Base-by-base conservation (phyloP, 1,284 basidiomycete species). In the Pseudozyma thailandica region DNA sequence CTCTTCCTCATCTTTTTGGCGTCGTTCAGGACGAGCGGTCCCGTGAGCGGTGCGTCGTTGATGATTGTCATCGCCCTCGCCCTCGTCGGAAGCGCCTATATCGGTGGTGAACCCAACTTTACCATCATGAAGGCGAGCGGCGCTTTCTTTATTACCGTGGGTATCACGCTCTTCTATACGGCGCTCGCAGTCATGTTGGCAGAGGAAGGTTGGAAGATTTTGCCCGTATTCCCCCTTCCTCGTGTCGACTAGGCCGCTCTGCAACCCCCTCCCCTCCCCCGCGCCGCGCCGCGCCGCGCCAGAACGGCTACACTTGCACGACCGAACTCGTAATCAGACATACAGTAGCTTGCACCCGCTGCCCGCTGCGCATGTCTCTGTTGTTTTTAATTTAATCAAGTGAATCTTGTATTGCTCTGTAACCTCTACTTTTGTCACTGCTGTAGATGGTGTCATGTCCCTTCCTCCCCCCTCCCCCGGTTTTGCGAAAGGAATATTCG, bases 1-100 rank as follows among this genome's bases (percentile, higher is more conserved):
- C 50, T 76, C 30, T 74, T 76, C 48, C 74, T 72, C n/a, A 63
- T 76, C 55, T 74, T 76, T 33, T 25, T 72, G 35, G 74, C 63
- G 16, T 69, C 63, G 13, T 45, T 74, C 10, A 54, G 63, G 13
- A 76, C 74, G 10, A 46, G 49, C 8, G 49, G 49, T 4, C 74
- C 74, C 7, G 30, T 61, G 9, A 43, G 66, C 0, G 50, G 50
- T 18, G 54, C 64, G 3, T 54, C 69, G 2, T 45, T 76, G 10
- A 6, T 66, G 25, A 72, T 75, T 43, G 59, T 69, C 7, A 26
- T 76, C 21, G 74, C 74, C 0, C 53, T 74, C 12, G 63, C 49
- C 25, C 35, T 48, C 20, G 50, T 71, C 27, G 71, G 72, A 4
- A 50, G 57, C 7, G 57, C 43, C 12, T 69, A 61, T 43, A 62